Percentiles rank a stretch among this genome's conserved stretches.
phyloP scores from a whole-genome alignment of 2,329 filamentous ascomycete species.

The Neonectria faginata region DNA sequence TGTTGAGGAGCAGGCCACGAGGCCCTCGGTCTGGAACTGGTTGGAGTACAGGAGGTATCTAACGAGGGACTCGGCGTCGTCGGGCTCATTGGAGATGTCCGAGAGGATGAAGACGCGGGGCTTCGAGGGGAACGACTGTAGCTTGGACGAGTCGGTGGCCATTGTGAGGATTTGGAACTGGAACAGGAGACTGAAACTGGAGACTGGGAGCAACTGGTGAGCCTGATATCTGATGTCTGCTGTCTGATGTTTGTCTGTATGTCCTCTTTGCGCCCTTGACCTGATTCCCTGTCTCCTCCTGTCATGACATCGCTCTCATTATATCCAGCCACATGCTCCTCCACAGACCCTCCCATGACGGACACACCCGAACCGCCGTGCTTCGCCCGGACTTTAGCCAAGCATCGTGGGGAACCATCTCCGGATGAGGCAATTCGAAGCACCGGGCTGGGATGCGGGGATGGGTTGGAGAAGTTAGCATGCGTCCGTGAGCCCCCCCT shows the following conservation, averaged over 20 bases:
- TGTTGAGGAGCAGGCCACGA: conserved; percentile 60
- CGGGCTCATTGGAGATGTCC: conserved; percentile 61
- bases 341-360: conserved; percentile 9
- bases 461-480: conserved; percentile 19
- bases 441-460: conserved; percentile 24
- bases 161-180: conserved; percentile 10
- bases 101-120: conserved; percentile 56
- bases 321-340: conserved; percentile 24
- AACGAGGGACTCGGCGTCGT: conserved; percentile 58
- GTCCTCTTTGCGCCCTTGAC: too few species aligned
- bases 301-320: conserved; percentile 29
- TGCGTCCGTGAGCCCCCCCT: conserved; percentile 6
- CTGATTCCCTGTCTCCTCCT: conserved; percentile 1
- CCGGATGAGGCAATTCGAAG: conserved; percentile 26
- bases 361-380: conserved; percentile 11
- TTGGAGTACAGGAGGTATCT: conserved; percentile 60
- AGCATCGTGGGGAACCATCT: conserved; percentile 6
- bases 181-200: too few species aligned
- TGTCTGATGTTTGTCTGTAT: too few species aligned
- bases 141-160: conserved; percentile 31
- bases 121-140: conserved; percentile 43
- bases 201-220: background rate
- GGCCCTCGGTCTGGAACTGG: conserved; percentile 58
- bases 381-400: conserved; percentile 31
- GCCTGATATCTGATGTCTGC: background rate